phyloP scores from a whole-genome alignment of 1,139 yeast species.

The Scheffersomyces lignicola region DNA sequence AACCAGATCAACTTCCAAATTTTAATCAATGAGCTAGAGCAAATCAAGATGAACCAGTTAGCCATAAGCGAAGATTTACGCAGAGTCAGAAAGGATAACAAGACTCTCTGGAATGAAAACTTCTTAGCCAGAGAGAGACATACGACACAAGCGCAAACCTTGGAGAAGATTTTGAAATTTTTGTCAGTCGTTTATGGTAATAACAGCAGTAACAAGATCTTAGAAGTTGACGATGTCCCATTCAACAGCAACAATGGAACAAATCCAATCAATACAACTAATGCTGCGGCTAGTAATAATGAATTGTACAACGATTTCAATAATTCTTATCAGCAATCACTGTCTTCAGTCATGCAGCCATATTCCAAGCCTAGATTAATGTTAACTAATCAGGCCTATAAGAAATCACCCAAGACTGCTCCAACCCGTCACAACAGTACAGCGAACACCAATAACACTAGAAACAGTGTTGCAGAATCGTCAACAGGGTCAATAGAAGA shows the following conservation, averaged over 20 bases:
- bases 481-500: slow-evolving; percentile 35
- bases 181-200: slow-evolving; percentile 83
- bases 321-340: slow-evolving; percentile 12
- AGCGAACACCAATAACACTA: slow-evolving; percentile 7
- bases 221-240: slow-evolving; percentile 31
- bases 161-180: slow-evolving; percentile 84
- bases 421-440: slow-evolving; percentile 4
- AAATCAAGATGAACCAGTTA: slow-evolving; percentile 72
- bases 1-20: slow-evolving; percentile 49
- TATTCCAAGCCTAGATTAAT: slow-evolving; percentile 39
- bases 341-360: slow-evolving; percentile 10
- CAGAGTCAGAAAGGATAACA: slow-evolving; percentile 83
- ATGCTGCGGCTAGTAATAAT: slow-evolving; percentile 5
- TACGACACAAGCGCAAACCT: slow-evolving; percentile 79
- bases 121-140: slow-evolving; percentile 81
- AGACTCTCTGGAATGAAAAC: slow-evolving; percentile 88
- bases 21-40: slow-evolving; percentile 71
- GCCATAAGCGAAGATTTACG: slow-evolving; percentile 81
- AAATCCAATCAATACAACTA: slow-evolving; percentile 4
- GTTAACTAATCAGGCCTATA: slow-evolving; percentile 44
- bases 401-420: slow-evolving; percentile 14
- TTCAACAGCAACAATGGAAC: slow-evolving; percentile 4
- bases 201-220: slow-evolving; percentile 48
- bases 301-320: slow-evolving; percentile 3
- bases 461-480: slow-evolving; percentile 1